A percentile compares a stretch with the other conserved stretches of the same genome.
Evolutionary conservation across 345 rosid species (phyloP).

Genomic region (Gossypium bickii): DNA sequence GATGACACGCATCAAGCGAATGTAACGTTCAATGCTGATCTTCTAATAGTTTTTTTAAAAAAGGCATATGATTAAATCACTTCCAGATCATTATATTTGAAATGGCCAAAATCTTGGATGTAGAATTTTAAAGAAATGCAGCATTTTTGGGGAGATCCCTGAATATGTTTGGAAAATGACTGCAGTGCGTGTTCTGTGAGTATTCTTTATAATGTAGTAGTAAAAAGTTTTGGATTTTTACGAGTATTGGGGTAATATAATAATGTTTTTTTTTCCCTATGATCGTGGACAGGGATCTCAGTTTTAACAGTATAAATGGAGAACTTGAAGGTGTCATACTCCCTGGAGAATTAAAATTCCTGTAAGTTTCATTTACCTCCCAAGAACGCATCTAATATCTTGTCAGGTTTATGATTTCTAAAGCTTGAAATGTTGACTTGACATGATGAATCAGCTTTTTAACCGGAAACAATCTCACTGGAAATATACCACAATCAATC

Average conservation of each 20-base stretch:
- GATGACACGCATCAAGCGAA: constrained; percentile 16
- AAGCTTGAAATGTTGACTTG: neutral
- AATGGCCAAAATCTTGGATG: neutral
- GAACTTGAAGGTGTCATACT: constrained; percentile 15
- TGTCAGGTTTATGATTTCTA: neutral
- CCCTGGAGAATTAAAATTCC: constrained; percentile 7
- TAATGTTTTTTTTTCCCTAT: neutral
- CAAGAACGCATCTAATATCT: neutral
- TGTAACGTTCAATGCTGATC: constrained; percentile 18
- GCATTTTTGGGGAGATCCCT: constrained; percentile 30
- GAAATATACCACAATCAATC: constrained; percentile 24
- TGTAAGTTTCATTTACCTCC: constrained; percentile 2
- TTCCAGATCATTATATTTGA: neutral
- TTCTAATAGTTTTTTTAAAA: neutral
- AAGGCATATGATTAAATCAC: neutral
- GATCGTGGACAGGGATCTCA: constrained; percentile 28
- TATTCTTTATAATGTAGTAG: neutral
- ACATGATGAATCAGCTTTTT: constrained; percentile 22
- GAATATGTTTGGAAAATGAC: constrained; percentile 28
- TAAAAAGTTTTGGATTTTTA: neutral
- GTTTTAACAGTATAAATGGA: constrained; percentile 23
- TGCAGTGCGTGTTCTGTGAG: constrained; percentile 26
- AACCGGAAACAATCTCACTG: constrained; percentile 22
- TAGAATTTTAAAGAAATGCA: constrained; percentile 36
- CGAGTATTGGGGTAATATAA: neutral